These are phyloP conservation scores for Didymella pomorum DNA, from an alignment of 2,329 filamentous ascomycete genomes.

Conservation along the genomic window DNA sequence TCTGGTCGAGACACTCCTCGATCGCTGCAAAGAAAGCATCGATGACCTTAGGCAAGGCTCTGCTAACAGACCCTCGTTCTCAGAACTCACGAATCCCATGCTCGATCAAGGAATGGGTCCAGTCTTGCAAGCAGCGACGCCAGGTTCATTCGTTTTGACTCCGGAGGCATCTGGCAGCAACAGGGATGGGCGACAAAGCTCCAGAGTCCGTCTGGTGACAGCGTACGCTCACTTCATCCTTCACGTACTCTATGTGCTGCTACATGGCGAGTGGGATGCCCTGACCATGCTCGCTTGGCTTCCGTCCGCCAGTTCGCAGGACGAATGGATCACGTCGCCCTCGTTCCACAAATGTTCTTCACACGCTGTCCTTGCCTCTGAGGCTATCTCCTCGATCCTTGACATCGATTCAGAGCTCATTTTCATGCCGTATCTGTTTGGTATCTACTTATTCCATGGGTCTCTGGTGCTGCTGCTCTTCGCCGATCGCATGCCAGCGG, in stretches of 20 bases:
- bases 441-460: constrained; percentile 8
- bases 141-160: neutral
- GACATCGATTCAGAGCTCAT: constrained; percentile 4
- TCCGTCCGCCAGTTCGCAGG: neutral
- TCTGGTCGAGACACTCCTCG: constrained; percentile 1
- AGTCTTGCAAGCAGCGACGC: constrained; percentile 2
- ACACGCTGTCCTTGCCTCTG: constrained; percentile 3
- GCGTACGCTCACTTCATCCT: constrained; percentile 8
- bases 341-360: constrained; percentile 10
- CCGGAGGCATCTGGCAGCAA: neutral
- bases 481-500: constrained; percentile 9
- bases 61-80: neutral
- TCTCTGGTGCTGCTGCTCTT: constrained; percentile 6
- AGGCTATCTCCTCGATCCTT: constrained; percentile 4
- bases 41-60: neutral
- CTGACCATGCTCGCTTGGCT: constrained; percentile 10
- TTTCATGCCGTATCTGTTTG: constrained; percentile 11
- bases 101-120: neutral
- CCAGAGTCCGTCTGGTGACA: constrained; percentile 2
- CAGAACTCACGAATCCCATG: neutral
- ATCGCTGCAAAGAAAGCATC: constrained; percentile 10
- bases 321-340: constrained; percentile 8
- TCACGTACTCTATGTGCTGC: constrained; percentile 4
- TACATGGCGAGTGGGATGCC: constrained; percentile 8
- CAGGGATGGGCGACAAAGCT: neutral